These are phyloP conservation scores for Metschnikowia arizonensis DNA, from an alignment of 805 yeast species.

Conservation along the genomic window DNA sequence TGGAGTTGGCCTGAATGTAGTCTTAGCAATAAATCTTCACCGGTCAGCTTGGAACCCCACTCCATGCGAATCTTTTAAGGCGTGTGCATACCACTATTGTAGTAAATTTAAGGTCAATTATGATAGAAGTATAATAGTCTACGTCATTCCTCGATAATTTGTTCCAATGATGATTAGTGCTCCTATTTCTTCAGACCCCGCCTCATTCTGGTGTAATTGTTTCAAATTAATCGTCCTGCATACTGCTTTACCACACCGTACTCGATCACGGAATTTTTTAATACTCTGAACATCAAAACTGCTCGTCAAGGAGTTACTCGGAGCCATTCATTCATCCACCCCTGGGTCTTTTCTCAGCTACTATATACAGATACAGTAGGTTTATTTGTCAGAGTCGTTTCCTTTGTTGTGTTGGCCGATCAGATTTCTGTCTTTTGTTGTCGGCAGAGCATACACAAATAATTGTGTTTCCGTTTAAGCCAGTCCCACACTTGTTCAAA, in stretches of 20 bases:
- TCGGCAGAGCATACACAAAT: neutral
- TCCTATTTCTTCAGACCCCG: neutral
- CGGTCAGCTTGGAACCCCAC: neutral
- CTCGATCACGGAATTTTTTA: conserved; percentile 6
- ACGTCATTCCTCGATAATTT: neutral
- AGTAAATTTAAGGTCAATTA: neutral
- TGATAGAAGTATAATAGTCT: neutral
- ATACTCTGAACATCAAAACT: neutral
- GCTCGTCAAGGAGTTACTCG: conserved; percentile 4
- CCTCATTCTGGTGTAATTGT: neutral
- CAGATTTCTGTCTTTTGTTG: neutral
- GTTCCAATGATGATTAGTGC: neutral
- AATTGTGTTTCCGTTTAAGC: neutral
- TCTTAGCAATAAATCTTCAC: neutral
- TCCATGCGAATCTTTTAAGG: neutral
- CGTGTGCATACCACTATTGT: neutral
- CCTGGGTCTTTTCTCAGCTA: neutral
- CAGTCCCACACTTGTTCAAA: neutral
- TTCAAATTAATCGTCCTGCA: neutral
- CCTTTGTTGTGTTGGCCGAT: neutral
- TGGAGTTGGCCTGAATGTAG: neutral
- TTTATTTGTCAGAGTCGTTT: neutral
- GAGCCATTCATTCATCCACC: neutral
- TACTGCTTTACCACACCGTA: neutral
- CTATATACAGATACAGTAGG: neutral